Conservation (phyloP, 1,284 basidiomycete species). For the Psilocybe mexicana region DNA sequence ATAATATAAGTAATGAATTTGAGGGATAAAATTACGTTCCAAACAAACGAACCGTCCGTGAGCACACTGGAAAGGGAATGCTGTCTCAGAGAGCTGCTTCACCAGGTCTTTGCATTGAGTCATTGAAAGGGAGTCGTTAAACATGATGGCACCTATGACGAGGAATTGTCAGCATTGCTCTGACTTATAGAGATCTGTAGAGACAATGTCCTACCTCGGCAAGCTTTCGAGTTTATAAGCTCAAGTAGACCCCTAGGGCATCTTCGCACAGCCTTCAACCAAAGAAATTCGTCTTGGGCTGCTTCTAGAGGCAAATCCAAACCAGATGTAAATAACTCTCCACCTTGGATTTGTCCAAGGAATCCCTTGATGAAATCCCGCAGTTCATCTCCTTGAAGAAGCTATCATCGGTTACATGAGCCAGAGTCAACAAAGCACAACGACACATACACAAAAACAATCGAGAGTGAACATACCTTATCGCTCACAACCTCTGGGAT, state of each 20-base stretch:
- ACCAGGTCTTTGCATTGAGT: constrained; percentile 77
- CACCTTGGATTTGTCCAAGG: constrained; percentile 45
- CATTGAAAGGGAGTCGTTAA: constrained; percentile 77
- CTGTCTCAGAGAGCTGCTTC: constrained; percentile 62
- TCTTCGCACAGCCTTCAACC: constrained; percentile 73
- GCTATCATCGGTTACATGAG: constrained; percentile 38
- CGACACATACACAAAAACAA: constrained; percentile 16
- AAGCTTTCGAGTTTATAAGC: constrained; percentile 90
- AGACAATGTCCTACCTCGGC: constrained; percentile 60
- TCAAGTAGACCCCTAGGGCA: constrained; percentile 81
- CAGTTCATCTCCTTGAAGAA: constrained; percentile 64
- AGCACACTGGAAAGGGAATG: constrained; percentile 91
- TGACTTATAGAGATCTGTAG: constrained; percentile 1
- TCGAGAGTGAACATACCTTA: constrained; percentile 49
- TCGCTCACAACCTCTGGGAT: constrained; percentile 68
- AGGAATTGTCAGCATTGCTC: not conserved
- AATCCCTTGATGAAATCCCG: constrained; percentile 68
- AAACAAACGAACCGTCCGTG: constrained; percentile 71
- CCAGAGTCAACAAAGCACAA: constrained; percentile 15
- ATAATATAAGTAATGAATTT: constrained; percentile 8
- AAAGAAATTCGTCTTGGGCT: constrained; percentile 41
- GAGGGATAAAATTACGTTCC: constrained; percentile 5
- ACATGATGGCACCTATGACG: constrained; percentile 88
- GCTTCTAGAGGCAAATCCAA: constrained; percentile 19
- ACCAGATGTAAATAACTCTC: constrained; percentile 25